A percentile compares a stretch with the other conserved stretches of the same genome.
Evolutionary conservation across 2,329 filamentous ascomycete genomes (phyloP).

Genomic region (Fusarium heterosporum): DNA sequence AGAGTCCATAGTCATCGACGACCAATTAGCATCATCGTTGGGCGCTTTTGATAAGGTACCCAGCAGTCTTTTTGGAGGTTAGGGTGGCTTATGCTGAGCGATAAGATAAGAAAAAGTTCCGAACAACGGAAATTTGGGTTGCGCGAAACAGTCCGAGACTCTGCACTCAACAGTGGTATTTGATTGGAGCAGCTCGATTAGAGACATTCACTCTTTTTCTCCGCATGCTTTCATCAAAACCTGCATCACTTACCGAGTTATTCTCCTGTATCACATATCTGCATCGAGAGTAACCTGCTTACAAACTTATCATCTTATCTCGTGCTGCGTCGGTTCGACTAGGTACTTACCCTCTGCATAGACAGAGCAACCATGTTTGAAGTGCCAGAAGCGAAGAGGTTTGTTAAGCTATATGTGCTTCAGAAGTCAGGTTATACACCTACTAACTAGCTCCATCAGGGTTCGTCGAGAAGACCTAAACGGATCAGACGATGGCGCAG

Average conservation of each 20-base stretch:
- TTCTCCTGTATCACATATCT: background rate
- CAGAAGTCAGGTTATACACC: background rate
- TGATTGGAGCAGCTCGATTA: slow-evolving; percentile 31
- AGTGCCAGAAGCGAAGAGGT: slow-evolving; percentile 51
- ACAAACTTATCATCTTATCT: slow-evolving; percentile 9
- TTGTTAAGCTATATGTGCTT: background rate
- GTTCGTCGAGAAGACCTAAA: slow-evolving; percentile 68
- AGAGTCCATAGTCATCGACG: background rate
- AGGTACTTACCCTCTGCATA: background rate
- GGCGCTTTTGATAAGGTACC: background rate
- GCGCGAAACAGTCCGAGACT: slow-evolving; percentile 21
- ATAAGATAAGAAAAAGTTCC: slow-evolving; percentile 46
- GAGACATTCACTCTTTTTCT: slow-evolving; percentile 8
- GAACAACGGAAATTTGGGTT: slow-evolving; percentile 36
- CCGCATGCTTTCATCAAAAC: no score
- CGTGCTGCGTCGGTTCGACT: background rate
- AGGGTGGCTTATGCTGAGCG: slow-evolving; percentile 12
- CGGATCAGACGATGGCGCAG: slow-evolving; percentile 49
- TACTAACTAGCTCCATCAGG: slow-evolving; percentile 50
- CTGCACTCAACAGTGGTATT: slow-evolving; percentile 12
- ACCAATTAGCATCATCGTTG: no score
- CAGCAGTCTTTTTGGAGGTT: background rate
- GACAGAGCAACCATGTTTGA: slow-evolving; percentile 46
- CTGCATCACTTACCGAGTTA: background rate
- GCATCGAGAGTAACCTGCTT: background rate